These are phyloP conservation scores for Penstemon barbatus DNA, from an alignment of 257 asterid genomes.

Conservation along the genomic window DNA sequence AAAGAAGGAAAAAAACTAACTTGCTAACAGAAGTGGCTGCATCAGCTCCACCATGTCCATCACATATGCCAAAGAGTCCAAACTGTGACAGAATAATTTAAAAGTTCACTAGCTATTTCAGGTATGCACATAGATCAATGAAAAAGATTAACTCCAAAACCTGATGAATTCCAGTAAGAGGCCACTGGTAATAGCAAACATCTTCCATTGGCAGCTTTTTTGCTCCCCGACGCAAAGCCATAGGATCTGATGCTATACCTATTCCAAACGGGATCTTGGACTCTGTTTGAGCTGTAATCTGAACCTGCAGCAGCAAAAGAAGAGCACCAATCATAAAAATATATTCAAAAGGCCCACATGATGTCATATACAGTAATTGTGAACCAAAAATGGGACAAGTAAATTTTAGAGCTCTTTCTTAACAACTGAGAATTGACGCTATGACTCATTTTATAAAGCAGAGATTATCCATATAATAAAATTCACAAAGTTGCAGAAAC, in stretches of 20 bases:
- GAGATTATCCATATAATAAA: background rate
- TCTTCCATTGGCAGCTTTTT: slow-evolving; percentile 75
- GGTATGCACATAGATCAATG: background rate
- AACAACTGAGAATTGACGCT: background rate
- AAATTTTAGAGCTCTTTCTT: too few relatives aligned
- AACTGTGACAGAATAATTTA: slow-evolving; percentile 41
- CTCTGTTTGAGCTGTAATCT: slow-evolving; percentile 44
- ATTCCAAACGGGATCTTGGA: slow-evolving; percentile 55
- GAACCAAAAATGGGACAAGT: background rate
- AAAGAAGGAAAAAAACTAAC: slow-evolving; percentile 53
- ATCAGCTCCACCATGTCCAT: slow-evolving; percentile 70
- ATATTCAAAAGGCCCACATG: slow-evolving; percentile 10
- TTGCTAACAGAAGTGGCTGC: slow-evolving; percentile 72
- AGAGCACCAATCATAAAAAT: background rate
- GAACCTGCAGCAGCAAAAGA: slow-evolving; percentile 44
- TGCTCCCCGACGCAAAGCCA: slow-evolving; percentile 64
- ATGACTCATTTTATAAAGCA: background rate
- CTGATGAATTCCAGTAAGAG: slow-evolving; percentile 66
- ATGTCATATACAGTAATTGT: background rate
- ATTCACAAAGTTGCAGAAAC: slow-evolving; percentile 21
- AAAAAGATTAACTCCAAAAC: slow-evolving; percentile 32
- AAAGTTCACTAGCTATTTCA: slow-evolving; percentile 16
- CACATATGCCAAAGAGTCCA: slow-evolving; percentile 66
- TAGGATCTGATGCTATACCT: slow-evolving; percentile 67
- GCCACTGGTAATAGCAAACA: slow-evolving; percentile 66